Conservation (phyloP, 2,329 filamentous ascomycete genomes). For the Parascedosporium putredinis region DNA sequence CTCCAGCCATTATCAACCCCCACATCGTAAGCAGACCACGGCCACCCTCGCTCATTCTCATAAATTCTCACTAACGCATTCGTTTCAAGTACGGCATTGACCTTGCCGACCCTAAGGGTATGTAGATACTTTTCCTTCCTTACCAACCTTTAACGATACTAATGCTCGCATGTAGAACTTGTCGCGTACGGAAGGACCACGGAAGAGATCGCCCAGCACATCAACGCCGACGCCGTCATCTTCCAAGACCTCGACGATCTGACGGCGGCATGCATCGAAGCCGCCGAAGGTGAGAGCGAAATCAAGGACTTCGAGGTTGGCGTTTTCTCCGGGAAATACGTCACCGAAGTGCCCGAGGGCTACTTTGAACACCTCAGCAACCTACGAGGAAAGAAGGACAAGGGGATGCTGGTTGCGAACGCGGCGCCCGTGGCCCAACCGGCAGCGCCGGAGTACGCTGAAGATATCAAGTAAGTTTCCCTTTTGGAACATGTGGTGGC, state of each 20-base stretch:
- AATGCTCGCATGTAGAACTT: slow-evolving; percentile 20
- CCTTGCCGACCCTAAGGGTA: slow-evolving; percentile 28
- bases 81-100: slow-evolving; percentile 36
- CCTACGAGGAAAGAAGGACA: neutral
- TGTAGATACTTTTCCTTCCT: slow-evolving; percentile 4
- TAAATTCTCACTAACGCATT: neutral
- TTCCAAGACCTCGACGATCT: slow-evolving; percentile 58
- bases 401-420: too few relatives aligned
- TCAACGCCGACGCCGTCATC: slow-evolving; percentile 43
- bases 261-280: slow-evolving; percentile 65
- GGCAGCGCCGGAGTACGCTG: too few relatives aligned
- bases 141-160: slow-evolving; percentile 3
- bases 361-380: slow-evolving; percentile 77
- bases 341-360: slow-evolving; percentile 64
- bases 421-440: too few relatives aligned
- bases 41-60: neutral
- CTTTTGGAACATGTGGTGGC: too few relatives aligned
- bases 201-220: slow-evolving; percentile 31
- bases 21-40: slow-evolving; percentile 70
- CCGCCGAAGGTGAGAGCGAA: slow-evolving; percentile 45
- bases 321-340: slow-evolving; percentile 82
- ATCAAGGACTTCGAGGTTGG: slow-evolving; percentile 72
- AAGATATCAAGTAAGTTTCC: too few relatives aligned
- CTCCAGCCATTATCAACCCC: slow-evolving; percentile 72
- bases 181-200: slow-evolving; percentile 29